Evolutionary conservation across 2,329 filamentous ascomycete genomes (phyloP), one percentile per base, ranked within the genome.

Genomic region (Xylaria sp.): DNA sequence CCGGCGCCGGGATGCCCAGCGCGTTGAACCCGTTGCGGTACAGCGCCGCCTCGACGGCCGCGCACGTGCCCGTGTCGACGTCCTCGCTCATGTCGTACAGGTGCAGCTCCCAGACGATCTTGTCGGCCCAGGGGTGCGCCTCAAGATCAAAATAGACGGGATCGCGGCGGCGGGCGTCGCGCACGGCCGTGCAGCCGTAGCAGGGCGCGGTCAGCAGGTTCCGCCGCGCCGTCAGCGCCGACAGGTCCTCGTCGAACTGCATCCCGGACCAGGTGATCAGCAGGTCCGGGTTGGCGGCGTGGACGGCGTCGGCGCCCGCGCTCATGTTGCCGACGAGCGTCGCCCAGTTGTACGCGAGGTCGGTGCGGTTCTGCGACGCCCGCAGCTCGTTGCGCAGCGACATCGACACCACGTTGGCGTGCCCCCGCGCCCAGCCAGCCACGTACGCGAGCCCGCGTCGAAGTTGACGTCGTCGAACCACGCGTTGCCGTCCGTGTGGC

Each of bases 401-500:
- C 64, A 74, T 73, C 21, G 70, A 73, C 0, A 71, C 71, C n/a
- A 76, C 61, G 54, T 71, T 73, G 4, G 70, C 67, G 63, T 77
- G 76, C 11, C 62, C 59, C 39, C 71, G 65, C 8, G 74, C 72
- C 73, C 77, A 78, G 17, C 69, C 57, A 52, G 63, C 76, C 66
- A 86, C 82, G 62, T 78, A 82, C 1, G 72, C 69, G 29, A 83
- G 72, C 1, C 81, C 82, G 18, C 73, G 56, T 80, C 67, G 64
- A 86, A 86, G 61, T 79, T 71, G 6, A 75, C 72, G 64, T 85
- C 82, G 40, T 78, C 78, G 64, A 82, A 82, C 79, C 80, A 83
- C 40, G 75, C 70, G 61, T 81, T 81, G 21, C 79, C 79, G 60
- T 83, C 80, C 0, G 66, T 70, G 49, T 74, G 73, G 22, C 69